Conservation (phyloP, 805 yeast species). For the Candida berthetii region DNA sequence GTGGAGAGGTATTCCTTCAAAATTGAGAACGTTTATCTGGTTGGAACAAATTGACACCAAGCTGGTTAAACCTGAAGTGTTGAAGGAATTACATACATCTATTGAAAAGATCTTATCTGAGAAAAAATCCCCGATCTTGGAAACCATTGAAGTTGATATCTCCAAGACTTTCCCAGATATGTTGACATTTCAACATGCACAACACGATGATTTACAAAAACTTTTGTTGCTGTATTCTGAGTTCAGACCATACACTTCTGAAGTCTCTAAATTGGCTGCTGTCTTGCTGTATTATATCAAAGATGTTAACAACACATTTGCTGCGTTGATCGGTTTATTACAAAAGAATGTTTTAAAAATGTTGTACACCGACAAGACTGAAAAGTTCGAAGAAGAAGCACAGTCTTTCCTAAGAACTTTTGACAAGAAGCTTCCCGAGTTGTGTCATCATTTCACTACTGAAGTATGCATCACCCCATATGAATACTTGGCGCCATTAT, state of each 20-base stretch:
- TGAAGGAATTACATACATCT: conserved; percentile 2
- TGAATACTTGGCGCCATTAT: conserved; percentile 35
- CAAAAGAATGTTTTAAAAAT: conserved; percentile 26
- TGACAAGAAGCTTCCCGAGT: conserved; percentile 33
- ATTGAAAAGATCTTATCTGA: conserved; percentile 2
- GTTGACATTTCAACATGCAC: conserved; percentile 27
- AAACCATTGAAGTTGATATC: conserved; percentile 16
- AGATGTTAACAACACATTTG: conserved; percentile 29
- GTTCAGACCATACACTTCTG: conserved; percentile 25
- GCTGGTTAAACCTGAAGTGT: conserved; percentile 10
- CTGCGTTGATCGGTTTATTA: conserved; percentile 32
- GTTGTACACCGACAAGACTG: conserved; percentile 23
- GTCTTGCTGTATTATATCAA: conserved; percentile 31
- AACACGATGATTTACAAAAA: conserved; percentile 25
- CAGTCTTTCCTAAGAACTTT: conserved; percentile 44
- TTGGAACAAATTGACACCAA: conserved; percentile 32
- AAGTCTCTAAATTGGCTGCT: conserved; percentile 33
- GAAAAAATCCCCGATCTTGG: not conserved
- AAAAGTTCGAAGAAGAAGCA: conserved; percentile 28
- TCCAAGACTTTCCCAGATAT: conserved; percentile 28
- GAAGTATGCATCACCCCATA: conserved; percentile 30
- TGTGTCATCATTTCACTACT: conserved; percentile 43
- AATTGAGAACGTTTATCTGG: conserved; percentile 47
- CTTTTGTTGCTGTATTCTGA: conserved; percentile 27
- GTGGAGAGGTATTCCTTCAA: conserved; percentile 55